These are phyloP conservation scores for Penicillium antarcticum DNA, from an alignment of 495 filamentous ascomycete genomes.

Conservation along the genomic window DNA sequence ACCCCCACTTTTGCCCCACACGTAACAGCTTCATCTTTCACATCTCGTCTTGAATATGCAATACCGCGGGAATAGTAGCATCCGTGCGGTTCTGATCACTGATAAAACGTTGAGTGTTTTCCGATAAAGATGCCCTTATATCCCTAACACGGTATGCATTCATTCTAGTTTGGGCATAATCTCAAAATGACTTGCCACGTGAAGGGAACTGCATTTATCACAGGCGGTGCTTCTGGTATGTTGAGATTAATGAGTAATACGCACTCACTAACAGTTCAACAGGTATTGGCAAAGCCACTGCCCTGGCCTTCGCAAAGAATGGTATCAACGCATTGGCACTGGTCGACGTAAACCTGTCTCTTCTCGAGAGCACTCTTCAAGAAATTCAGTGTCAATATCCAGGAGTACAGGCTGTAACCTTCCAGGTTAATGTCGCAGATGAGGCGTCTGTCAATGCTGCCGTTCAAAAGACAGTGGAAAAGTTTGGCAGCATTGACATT, in stretches of 20 bases:
- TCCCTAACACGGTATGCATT: too few relatives aligned
- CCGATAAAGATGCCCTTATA: too few relatives aligned
- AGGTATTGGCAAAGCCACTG: slow-evolving; percentile 28
- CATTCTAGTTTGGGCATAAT: neutral
- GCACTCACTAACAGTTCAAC: neutral
- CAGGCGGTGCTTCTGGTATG: slow-evolving; percentile 21
- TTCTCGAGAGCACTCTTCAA: slow-evolving; percentile 9
- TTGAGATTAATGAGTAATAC: neutral
- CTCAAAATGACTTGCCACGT: slow-evolving; percentile 15
- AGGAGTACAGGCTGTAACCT: slow-evolving; percentile 5
- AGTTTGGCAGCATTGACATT: slow-evolving; percentile 49
- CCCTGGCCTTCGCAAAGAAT: slow-evolving; percentile 19
- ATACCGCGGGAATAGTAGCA: neutral
- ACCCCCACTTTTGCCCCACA: too few relatives aligned
- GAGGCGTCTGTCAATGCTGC: slow-evolving; percentile 19
- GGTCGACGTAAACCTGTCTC: slow-evolving; percentile 17
- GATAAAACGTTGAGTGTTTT: too few relatives aligned
- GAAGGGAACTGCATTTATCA: slow-evolving; percentile 25
- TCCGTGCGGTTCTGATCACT: too few relatives aligned
- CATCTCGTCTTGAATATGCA: too few relatives aligned
- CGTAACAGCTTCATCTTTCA: too few relatives aligned
- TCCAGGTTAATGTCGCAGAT: slow-evolving; percentile 18
- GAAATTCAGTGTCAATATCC: slow-evolving; percentile 11
- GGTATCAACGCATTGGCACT: slow-evolving; percentile 21
- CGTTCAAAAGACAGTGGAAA: slow-evolving; percentile 11